Base-by-base conservation (phyloP, 2,329 filamentous ascomycete genomes). In the Pseudocercospora vitis region DNA sequence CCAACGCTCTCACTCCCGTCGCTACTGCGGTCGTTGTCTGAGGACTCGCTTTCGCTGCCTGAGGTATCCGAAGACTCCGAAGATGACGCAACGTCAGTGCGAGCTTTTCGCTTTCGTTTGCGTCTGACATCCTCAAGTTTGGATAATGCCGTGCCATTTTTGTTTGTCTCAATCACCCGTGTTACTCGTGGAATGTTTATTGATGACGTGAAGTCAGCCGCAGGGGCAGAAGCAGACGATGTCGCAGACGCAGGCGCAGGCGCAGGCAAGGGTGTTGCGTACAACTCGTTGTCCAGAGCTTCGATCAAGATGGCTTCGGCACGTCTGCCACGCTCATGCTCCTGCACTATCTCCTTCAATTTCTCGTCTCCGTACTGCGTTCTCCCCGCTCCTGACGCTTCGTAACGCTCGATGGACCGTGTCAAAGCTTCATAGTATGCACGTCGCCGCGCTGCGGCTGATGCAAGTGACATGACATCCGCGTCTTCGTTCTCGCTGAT, bases 401-500 rank as follows among this genome's bases (percentile, higher is more conserved):
- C 49, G 19, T 53, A 56, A 9, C 50, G 47, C 26, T 50, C 39
- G n/a, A 56, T 45, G 9, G 50, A 50, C 12, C 31, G 14, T 24
- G 39, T 5, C 14, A 58, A 50, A n/a, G 52, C 53, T 21, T 42
- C 50, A 21, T 50, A 56, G 45, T 58, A 58, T 11, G 56, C 56
- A 8, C 31, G 37, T 16, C 53, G 46, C 26, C 56, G 32, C 9
- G 40, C 52, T 29, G 45, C 49, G 28, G 56, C 29, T 7, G 45
- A 47, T 19, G 33, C 47, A 18, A 58, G 23, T 18, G 56, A 58
- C 56, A 58, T 58, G 6, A 39, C 42, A 37, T 56, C 56, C 16
- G 31, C 49, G 24, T 48, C 32, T 14, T 55, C 49, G 53, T 50
- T 53, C 14, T 55, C 53, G 8, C 46, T 37, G 6, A 48, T 39